Evolutionary conservation across 73 alveolate species (phyloP).

Genomic region (Paramecium octaurelia): DNA sequence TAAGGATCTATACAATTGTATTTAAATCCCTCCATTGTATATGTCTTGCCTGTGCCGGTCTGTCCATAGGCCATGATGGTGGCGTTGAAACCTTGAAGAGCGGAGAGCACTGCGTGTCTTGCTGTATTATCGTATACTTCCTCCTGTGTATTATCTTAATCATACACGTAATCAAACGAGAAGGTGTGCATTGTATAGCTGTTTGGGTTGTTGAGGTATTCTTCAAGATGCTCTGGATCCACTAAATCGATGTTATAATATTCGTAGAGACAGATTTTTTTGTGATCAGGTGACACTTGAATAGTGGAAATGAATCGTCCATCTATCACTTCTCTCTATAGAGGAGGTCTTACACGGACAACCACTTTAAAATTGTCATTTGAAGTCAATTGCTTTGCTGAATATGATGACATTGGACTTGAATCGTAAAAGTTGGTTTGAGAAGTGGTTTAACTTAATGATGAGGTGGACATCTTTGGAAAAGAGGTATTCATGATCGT

Average conservation of each 20-base stretch:
- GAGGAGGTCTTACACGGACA: constrained; percentile 99
- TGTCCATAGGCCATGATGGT: constrained; percentile 98
- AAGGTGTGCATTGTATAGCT: constrained; percentile 82
- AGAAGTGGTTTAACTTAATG: constrained; percentile 30
- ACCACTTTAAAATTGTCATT: constrained; percentile 97
- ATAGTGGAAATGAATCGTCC: constrained; percentile 60
- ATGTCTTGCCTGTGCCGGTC: constrained; percentile 99
- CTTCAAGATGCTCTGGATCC: constrained; percentile 61
- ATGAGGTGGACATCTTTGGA: constrained; percentile 22
- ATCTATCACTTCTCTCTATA: constrained; percentile 92
- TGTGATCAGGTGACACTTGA: constrained; percentile 58
- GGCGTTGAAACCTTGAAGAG: constrained; percentile 95
- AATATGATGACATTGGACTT: constrained; percentile 39
- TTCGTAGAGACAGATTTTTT: constrained; percentile 55
- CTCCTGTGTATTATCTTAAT: constrained; percentile 90
- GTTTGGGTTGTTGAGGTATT: constrained; percentile 57
- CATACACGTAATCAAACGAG: constrained; percentile 94
- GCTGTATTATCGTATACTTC: constrained; percentile 95
- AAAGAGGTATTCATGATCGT: constrained; percentile 48
- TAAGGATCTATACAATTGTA: constrained; percentile 88
- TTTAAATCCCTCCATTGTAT: constrained; percentile 98
- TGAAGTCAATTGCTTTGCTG: not conserved
- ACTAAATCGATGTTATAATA: constrained; percentile 62
- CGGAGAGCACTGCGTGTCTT: constrained; percentile 85
- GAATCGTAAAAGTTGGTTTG: constrained; percentile 38